Base-by-base conservation (phyloP, 345 rosid species). In the Sapria himalayana region DNA sequence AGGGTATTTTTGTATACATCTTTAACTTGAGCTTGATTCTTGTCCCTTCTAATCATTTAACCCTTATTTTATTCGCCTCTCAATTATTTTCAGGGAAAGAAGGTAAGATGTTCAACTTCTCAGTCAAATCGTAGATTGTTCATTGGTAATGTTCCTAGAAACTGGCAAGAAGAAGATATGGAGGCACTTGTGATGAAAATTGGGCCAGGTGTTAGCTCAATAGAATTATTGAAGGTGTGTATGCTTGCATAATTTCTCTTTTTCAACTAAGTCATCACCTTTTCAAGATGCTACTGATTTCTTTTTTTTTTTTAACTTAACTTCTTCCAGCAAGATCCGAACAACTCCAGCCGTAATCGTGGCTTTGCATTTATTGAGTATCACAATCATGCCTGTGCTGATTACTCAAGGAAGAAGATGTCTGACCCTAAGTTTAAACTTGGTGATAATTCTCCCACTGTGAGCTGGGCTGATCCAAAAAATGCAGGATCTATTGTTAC, bases 381-480 rank as follows among this genome's bases (percentile, higher is more conserved):
- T 52, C 60, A 78, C 52, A 86, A 86, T 61, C 70, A 73, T 72
- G 80, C 81, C 23, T 86, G 97, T 60, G 94, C 97, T 21, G 92
- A 81, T 43, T 78, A 76, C 57, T 73, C 94, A 4, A 76, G 86
- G 68, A 85, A 66, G 60, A 73, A 73, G 64, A 86, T 86, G 97
- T 56, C 62, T 51, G 48, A 59, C 49, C 75, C 92, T 9, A 61
- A 62, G 38, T 86, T 86, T 59, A 81, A 74, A 67, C 92, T 86
- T 41, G 94, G 73, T 10, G 67, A 66, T 50, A 81, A 81, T 68
- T 50, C 92, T 37, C 97, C 94, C 43, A 73, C 80, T n/a, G 81
- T 86, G 35, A 81, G 92, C 62, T 86, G 97, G 97, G 85, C 97
- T 44, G 94, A 86, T 50, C 76, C 92, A 18, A 78, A 71, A 67